Base-by-base conservation (phyloP, 352 stramenopile species). In the Phytophthora melonis region DNA sequence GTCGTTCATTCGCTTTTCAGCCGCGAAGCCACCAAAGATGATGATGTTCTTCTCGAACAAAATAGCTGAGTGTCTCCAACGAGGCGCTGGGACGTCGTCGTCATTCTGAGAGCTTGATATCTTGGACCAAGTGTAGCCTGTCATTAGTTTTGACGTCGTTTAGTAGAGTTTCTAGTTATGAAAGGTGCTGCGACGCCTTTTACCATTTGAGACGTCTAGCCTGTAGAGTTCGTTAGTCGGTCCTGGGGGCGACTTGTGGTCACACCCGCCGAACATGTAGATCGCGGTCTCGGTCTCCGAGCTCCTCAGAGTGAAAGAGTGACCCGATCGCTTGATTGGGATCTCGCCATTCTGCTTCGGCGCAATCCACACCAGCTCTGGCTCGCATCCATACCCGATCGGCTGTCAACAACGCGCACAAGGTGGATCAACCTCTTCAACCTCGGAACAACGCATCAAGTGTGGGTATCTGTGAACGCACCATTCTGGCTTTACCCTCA, bases 221-320 rank as follows among this genome's bases (percentile, higher is more conserved):
- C 94, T 95, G 79, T 91, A 98, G 5, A 99, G 85, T 63, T 99
- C 95, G 64, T 98, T 97, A 8, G 90, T 99, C 19, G 97, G 97
- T 9, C 95, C 95, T 41, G 97, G 96, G 3, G 95, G 93, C 3
- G 88, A 87, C 57, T 95, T 93, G 67, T 98, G 88, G 77, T 97
- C 93, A 69, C 88, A 98, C 14, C 97, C 97, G 8, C 96, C 90
- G 69, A 96, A 96, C 74, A 96, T 88, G 63, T 93, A 96, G 49
- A 94, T 77, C 8, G 72, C 72, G 5, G 87, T 92, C 73, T 94
- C 89, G 0, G 65, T 78, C 10, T 93, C 88, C 0, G 83, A 84
- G 62, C 76, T 91, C 61, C 92, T 91, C 41, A 98, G 77, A 10
- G 95, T 98, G 74, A 99, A 98, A 21, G 94, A 97, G 76, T 99